phyloP scores from a whole-genome alignment of 2,329 filamentous ascomycete species.

The Amylocarpus encephaloides region DNA sequence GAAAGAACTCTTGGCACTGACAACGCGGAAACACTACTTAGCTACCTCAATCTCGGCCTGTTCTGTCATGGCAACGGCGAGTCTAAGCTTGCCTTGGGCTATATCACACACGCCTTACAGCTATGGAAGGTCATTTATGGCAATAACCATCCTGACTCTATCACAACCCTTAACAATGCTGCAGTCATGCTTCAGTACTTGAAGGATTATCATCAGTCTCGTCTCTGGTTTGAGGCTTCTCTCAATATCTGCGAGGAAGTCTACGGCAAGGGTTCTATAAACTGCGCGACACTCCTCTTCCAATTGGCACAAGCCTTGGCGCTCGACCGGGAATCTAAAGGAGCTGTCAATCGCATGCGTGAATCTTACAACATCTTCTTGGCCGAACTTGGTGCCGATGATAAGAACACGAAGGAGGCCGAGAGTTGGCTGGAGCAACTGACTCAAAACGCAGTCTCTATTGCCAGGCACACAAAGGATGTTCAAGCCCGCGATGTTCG shows the following conservation, averaged over 20 bases:
- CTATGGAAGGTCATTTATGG: slow-evolving; percentile 98
- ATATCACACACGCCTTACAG: slow-evolving; percentile 86
- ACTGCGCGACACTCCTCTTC: slow-evolving; percentile 91
- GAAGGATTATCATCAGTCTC: slow-evolving; percentile 90
- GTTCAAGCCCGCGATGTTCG: slow-evolving; percentile 68
- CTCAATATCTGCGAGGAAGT: slow-evolving; percentile 83
- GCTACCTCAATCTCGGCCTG: slow-evolving; percentile 90
- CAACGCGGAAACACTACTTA: slow-evolving; percentile 85
- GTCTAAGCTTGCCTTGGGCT: slow-evolving; percentile 78
- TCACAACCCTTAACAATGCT: slow-evolving; percentile 97
- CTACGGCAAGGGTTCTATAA: slow-evolving; percentile 83
- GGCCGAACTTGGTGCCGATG: slow-evolving; percentile 74
- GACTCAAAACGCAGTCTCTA: slow-evolving; percentile 88
- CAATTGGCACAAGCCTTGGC: slow-evolving; percentile 94
- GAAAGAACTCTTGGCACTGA: slow-evolving; percentile 93
- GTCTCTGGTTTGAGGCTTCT: slow-evolving; percentile 94
- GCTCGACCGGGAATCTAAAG: slow-evolving; percentile 91
- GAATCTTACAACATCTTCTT: slow-evolving; percentile 97
- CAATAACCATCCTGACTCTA: slow-evolving; percentile 87
- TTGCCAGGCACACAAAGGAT: slow-evolving; percentile 90
- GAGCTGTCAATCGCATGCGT: slow-evolving; percentile 85
- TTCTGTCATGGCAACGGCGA: slow-evolving; percentile 92
- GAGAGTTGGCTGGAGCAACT: slow-evolving; percentile 95
- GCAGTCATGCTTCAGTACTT: slow-evolving; percentile 97
- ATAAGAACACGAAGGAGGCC: slow-evolving; percentile 97